A percentile compares a stretch with the other conserved stretches of the same genome.
These are phyloP conservation scores for Kodamaea kakaduensis DNA, from an alignment of 805 yeast species.

Conservation along the genomic window DNA sequence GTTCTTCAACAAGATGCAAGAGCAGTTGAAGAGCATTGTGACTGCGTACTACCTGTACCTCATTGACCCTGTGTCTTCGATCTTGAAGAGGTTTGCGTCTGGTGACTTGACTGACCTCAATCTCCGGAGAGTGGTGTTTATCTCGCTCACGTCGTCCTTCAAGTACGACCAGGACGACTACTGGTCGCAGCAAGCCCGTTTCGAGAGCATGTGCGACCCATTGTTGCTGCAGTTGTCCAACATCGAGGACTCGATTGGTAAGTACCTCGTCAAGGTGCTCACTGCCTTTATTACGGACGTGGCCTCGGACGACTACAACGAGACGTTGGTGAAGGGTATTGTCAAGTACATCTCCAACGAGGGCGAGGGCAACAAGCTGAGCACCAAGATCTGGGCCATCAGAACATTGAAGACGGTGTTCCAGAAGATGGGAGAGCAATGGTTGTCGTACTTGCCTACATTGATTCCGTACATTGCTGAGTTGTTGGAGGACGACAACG, in stretches of 20 bases:
- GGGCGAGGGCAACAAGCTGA: slow-evolving; percentile 51
- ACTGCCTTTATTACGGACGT: slow-evolving; percentile 70
- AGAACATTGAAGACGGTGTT: slow-evolving; percentile 75
- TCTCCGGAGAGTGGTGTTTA: slow-evolving; percentile 68
- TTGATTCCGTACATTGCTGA: slow-evolving; percentile 95
- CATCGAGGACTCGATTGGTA: slow-evolving; percentile 73
- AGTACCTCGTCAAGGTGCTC: slow-evolving; percentile 74
- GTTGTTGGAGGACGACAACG: slow-evolving; percentile 92
- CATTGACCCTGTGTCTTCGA: slow-evolving; percentile 61
- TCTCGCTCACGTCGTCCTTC: slow-evolving; percentile 75
- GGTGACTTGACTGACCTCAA: slow-evolving; percentile 43
- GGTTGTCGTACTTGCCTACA: slow-evolving; percentile 89
- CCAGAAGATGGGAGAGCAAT: slow-evolving; percentile 89
- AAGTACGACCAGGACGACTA: slow-evolving; percentile 89
- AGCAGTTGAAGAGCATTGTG: slow-evolving; percentile 76
- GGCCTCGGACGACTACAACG: slow-evolving; percentile 67
- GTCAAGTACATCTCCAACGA: slow-evolving; percentile 37
- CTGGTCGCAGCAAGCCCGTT: slow-evolving; percentile 88
- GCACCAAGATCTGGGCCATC: slow-evolving; percentile 81
- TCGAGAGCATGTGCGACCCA: slow-evolving; percentile 61
- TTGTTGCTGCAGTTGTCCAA: slow-evolving; percentile 62
- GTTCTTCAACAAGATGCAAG: slow-evolving; percentile 82
- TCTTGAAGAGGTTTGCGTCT: slow-evolving; percentile 49
- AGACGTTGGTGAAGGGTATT: slow-evolving; percentile 47
- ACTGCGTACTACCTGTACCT: slow-evolving; percentile 86